phyloP scores from a whole-genome alignment of 257 asterid species.

The Solanum sejunctum region DNA sequence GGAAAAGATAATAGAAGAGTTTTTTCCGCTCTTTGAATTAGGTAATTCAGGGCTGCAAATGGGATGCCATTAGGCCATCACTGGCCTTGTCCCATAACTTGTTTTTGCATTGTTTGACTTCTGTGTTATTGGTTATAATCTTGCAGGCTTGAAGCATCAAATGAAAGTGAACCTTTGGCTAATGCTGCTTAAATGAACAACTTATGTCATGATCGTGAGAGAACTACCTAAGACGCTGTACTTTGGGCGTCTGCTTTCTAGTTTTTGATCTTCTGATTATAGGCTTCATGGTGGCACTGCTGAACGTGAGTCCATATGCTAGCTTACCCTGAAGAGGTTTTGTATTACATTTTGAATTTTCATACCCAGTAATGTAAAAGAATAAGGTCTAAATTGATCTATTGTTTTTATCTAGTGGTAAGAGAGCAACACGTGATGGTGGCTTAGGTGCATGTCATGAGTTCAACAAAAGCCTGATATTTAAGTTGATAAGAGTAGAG shows the following conservation, averaged over 20 bases:
- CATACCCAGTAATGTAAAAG: not conserved
- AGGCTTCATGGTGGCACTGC: not conserved
- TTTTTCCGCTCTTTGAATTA: not conserved
- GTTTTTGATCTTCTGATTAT: not conserved
- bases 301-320: not conserved
- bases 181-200: slow-evolving; percentile 33
- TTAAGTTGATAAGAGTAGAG: not conserved
- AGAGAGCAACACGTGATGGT: not conserved
- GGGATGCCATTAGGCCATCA: not conserved
- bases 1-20: not conserved
- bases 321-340: not conserved
- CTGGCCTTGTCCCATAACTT: not conserved
- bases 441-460: not conserved
- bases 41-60: not conserved
- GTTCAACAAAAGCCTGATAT: not conserved
- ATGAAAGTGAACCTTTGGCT: slow-evolving; percentile 34
- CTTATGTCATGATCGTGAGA: not conserved
- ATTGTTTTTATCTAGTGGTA: not conserved
- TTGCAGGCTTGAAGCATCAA: slow-evolving; percentile 52
- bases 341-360: not conserved
- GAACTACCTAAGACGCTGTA: not conserved
- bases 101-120: not conserved
- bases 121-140: not conserved
- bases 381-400: not conserved
- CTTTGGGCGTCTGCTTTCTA: not conserved